Conservation (phyloP, 1,284 basidiomycete genomes). For the Puccinia brachypodii region DNA sequence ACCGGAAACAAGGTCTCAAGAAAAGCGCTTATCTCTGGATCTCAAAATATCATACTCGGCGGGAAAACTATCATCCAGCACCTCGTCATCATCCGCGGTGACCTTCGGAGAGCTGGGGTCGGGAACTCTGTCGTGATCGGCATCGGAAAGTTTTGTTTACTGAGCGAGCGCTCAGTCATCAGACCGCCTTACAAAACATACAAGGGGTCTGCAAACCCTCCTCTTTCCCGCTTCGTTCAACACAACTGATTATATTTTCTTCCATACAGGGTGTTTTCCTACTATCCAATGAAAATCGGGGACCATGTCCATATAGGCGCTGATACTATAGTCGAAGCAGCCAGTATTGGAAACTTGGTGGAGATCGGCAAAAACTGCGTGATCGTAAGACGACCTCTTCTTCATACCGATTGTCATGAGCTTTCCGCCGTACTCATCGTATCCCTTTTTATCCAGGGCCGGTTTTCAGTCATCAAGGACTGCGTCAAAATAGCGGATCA, state of each 20-base stretch:
- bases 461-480: constrained; percentile 95
- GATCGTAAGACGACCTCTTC: constrained; percentile 65
- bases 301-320: constrained; percentile 92
- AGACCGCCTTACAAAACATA: constrained; percentile 81
- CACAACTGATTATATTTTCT: not conserved
- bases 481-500: constrained; percentile 83
- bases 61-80: constrained; percentile 95
- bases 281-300: constrained; percentile 95
- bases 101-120: constrained; percentile 73
- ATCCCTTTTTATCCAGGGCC: constrained; percentile 66
- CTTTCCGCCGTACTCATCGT: not conserved
- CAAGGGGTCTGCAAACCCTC: constrained; percentile 61
- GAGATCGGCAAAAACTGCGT: constrained; percentile 94
- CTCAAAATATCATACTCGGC: constrained; percentile 93
- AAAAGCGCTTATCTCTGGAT: constrained; percentile 86
- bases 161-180: constrained; percentile 85
- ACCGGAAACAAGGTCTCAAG: constrained; percentile 91
- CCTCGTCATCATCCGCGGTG: constrained; percentile 82
- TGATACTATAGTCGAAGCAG: constrained; percentile 84
- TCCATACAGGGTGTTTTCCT: constrained; percentile 56
- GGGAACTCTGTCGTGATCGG: constrained; percentile 89
- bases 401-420: not conserved
- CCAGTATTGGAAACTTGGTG: constrained; percentile 88
- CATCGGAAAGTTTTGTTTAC: constrained; percentile 84
- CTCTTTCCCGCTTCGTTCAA: not conserved